Evolutionary conservation across 2,329 filamentous ascomycete species (phyloP).

Genomic region (Fusarium kyushuense): DNA sequence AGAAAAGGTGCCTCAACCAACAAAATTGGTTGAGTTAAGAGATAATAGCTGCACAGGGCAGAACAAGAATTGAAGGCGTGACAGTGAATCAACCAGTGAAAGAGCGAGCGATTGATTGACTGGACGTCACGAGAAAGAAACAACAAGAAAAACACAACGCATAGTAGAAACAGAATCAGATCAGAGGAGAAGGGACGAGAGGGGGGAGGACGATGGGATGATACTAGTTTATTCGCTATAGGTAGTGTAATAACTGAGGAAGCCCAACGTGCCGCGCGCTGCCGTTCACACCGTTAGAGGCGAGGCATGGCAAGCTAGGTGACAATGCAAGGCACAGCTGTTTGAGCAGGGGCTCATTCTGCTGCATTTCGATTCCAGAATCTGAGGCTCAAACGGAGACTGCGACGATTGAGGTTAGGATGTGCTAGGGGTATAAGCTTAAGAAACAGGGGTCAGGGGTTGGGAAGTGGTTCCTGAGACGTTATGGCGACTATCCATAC

Average conservation of each 20-base stretch:
- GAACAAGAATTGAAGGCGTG: conserved; percentile 30
- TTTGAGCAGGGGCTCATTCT: conserved; percentile 17
- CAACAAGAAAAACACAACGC: conserved; percentile 21
- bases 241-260: conserved; percentile 7
- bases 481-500: conserved; percentile 7
- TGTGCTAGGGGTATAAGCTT: conserved; percentile 23
- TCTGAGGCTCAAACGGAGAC: conserved; percentile 46
- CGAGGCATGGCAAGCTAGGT: conserved; percentile 9
- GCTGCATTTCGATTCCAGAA: conserved; percentile 31
- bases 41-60: conserved; percentile 43
- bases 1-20: conserved; percentile 15
- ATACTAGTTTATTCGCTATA: conserved; percentile 24
- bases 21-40: conserved; percentile 5
- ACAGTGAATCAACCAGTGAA: conserved; percentile 27
- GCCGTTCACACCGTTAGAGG: conserved; percentile 27
- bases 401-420: conserved; percentile 43
- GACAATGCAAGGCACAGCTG: conserved; percentile 8
- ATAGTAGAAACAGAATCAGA: conserved; percentile 24
- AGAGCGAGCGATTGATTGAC: conserved; percentile 34
- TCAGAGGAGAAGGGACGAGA: conserved; percentile 27
- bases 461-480: conserved; percentile 26
- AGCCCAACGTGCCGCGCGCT: conserved; percentile 3
- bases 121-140: conserved; percentile 21
- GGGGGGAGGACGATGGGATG: conserved; percentile 34
- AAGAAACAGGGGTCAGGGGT: conserved; percentile 28